These are phyloP conservation scores for Pseudocercospora cruenta DNA, from an alignment of 2,329 filamentous ascomycete genomes.

Conservation along the genomic window DNA sequence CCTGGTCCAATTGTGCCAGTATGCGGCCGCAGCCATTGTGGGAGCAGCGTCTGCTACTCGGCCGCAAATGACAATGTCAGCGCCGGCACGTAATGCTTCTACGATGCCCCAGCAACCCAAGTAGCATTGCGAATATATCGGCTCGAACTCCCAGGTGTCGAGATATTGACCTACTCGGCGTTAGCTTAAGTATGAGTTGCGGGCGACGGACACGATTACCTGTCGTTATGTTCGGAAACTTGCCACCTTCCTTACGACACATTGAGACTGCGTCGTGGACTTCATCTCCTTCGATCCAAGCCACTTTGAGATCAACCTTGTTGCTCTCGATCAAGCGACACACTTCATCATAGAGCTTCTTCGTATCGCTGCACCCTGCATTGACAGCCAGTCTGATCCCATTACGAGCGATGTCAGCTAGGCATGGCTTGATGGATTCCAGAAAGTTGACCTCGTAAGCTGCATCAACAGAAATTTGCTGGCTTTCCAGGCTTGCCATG, in stretches of 20 bases:
- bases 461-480: conserved; percentile 35
- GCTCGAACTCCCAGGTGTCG: conserved; percentile 38
- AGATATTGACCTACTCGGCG: conserved; percentile 33
- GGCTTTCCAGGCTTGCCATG: conserved; percentile 29
- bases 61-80: conserved; percentile 51
- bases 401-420: conserved; percentile 52
- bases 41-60: conserved; percentile 50
- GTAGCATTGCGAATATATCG: conserved; percentile 44
- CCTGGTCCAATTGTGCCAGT: conserved; percentile 51
- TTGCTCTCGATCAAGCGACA: conserved; percentile 39
- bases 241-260: conserved; percentile 40
- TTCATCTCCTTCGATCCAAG: conserved; percentile 53
- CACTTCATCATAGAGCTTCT: conserved; percentile 54
- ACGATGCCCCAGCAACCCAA: conserved; percentile 50
- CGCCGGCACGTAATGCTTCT: conserved; percentile 45
- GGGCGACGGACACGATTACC: conserved; percentile 28
- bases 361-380: conserved; percentile 60
- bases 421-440: conserved; percentile 50
- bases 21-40: conserved; percentile 49
- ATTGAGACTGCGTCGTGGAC: conserved; percentile 40
- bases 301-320: conserved; percentile 49
- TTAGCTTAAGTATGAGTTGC: neutral
- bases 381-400: conserved; percentile 61
- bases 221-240: conserved; percentile 43
- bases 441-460: conserved; percentile 59